Conservation (phyloP, 371 early-diverging fungal species). For the Chytridiales sp. region DNA sequence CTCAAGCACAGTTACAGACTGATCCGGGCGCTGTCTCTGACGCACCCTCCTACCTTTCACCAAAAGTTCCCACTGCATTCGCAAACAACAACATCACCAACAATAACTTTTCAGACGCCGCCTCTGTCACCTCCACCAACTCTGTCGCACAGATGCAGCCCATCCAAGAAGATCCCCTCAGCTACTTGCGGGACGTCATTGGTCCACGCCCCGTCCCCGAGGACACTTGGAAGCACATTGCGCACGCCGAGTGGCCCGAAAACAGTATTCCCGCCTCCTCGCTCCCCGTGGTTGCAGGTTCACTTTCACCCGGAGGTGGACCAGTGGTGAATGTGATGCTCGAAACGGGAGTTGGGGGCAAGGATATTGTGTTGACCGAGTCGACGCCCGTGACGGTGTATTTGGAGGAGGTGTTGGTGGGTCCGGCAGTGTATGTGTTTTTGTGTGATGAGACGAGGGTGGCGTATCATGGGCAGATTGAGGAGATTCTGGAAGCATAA, state of each 20-base stretch:
- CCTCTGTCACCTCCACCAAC: no score
- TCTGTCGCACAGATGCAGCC: no score
- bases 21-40: not conserved
- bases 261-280: slow-evolving; percentile 15
- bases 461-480: slow-evolving; percentile 26
- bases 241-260: slow-evolving; percentile 33
- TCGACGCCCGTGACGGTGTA: slow-evolving; percentile 21
- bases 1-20: not conserved
- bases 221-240: slow-evolving; percentile 25
- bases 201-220: slow-evolving; percentile 24
- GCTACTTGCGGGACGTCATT: slow-evolving; percentile 22
- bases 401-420: slow-evolving; percentile 25
- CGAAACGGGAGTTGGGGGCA: not conserved
- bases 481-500: slow-evolving; percentile 4
- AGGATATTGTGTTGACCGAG: slow-evolving; percentile 21
- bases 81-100: not conserved
- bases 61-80: not conserved
- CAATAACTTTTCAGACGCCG: no score
- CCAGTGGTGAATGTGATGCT: not conserved
- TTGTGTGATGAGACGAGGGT: slow-evolving; percentile 37
- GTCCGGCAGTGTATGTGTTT: slow-evolving; percentile 33
- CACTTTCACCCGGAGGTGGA: not conserved
- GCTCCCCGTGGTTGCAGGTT: slow-evolving; percentile 5
- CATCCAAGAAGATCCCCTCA: no score
- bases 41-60: not conserved